Evolutionary conservation across 75 land plant species (phyloP), one percentile per base, ranked within the genome.

Genomic region (Sequoiadendron giganteum): DNA sequence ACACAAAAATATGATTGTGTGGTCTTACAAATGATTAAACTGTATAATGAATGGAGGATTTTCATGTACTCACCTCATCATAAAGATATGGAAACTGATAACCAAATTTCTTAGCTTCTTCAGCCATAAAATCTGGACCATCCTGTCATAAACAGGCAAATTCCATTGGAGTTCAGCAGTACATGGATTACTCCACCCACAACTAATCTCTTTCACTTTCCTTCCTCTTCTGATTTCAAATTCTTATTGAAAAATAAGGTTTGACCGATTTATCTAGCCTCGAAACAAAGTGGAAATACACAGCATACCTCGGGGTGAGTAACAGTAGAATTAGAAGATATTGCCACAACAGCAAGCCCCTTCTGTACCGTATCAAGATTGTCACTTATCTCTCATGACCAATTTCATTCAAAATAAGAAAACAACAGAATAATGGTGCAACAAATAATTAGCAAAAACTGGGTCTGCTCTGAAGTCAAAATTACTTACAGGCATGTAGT

Each of bases 91-190:
- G 99, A 76, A 98, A 98, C 34, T 95, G 95, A 90, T 96, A 98
- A 13, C 86, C 89, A 81, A 84, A 95, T 75, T 86, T 48, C 88
- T 94, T 94, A 70, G 99, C 99, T 48, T 98, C 99, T 87, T 97
- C 99, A 56, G 98, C 98, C 99, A 98, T 98, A 82, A 91, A 92
- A 75, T 95, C 90, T 77, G 99, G 99, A 87, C 99, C 99, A 94
- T 97, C 99, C 99, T 97, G 95, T 77, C 65, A 87, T 43, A 61
- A 84, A 82, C 43, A 18, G 28, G 84, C 32, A 87, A 47, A 87
- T 43, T 39, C 30, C 36, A 47, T 87, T 25, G 11, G 36, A 87
- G 85, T 15, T 85, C 30, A 82, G 85, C 42, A 1, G 10, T 13
- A 40, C 36, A 54, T 85, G 38, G 8, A 10, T 18, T 54, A 78